These are phyloP conservation scores for Usnea hakonensis DNA, from an alignment of 495 filamentous ascomycete genomes.

Conservation along the genomic window DNA sequence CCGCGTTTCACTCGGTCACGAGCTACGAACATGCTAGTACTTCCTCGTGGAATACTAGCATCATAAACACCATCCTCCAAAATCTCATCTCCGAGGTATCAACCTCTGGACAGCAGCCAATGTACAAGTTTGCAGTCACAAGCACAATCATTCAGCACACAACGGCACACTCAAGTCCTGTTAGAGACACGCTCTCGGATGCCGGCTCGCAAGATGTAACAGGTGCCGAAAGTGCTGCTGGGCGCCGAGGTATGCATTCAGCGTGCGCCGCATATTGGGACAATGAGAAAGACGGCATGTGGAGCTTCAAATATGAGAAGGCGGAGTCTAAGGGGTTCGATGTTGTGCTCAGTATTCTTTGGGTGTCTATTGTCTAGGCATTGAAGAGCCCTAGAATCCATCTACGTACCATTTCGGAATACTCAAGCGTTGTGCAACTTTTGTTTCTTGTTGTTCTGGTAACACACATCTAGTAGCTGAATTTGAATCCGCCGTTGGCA, in stretches of 20 bases:
- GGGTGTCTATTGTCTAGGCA: conserved; percentile 53
- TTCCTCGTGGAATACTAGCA: conserved; percentile 75
- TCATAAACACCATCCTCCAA: conserved; percentile 86
- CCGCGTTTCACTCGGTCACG: conserved; percentile 58
- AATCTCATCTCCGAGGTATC: conserved; percentile 73
- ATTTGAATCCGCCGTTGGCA: conserved; percentile 78
- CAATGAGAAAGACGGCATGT: conserved; percentile 94
- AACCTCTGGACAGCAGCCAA: conserved; percentile 33
- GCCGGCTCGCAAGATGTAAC: not conserved
- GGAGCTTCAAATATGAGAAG: conserved; percentile 90
- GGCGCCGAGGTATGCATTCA: conserved; percentile 80
- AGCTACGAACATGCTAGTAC: conserved; percentile 78
- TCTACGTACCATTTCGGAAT: not conserved
- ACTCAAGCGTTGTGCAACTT: not conserved
- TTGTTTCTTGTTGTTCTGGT: not conserved
- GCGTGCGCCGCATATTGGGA: conserved; percentile 96
- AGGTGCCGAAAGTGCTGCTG: conserved; percentile 17
- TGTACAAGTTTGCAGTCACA: conserved; percentile 89
- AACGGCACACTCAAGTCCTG: conserved; percentile 31
- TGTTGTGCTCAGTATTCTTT: conserved; percentile 84
- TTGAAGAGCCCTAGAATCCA: no score
- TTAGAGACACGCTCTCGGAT: not conserved
- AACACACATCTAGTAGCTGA: conserved; percentile 37
- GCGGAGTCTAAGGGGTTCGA: conserved; percentile 80
- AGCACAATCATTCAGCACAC: conserved; percentile 96